These are phyloP conservation scores for Asclepias syriaca DNA, from an alignment of 257 asterid species.

Conservation along the genomic window DNA sequence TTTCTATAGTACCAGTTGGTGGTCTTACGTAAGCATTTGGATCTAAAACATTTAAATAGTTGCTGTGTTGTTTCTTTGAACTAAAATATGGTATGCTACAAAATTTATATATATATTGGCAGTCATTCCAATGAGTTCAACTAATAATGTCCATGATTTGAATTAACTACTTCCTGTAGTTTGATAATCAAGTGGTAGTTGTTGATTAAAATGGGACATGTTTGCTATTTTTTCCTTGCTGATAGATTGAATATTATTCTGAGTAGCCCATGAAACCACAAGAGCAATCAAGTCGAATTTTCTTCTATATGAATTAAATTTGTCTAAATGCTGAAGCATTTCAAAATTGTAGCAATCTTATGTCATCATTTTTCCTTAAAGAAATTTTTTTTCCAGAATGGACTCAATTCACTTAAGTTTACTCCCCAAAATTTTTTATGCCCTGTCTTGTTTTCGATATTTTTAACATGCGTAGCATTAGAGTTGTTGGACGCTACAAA, in stretches of 20 bases:
- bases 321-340: background rate
- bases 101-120: background rate
- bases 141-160: background rate
- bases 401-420: background rate
- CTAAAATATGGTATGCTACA: background rate
- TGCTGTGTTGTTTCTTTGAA: background rate
- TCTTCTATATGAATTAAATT: background rate
- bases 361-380: background rate
- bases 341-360: background rate
- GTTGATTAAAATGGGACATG: background rate
- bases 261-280: background rate
- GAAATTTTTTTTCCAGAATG: background rate
- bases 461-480: background rate
- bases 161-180: background rate
- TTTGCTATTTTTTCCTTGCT: background rate
- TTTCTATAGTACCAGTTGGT: background rate
- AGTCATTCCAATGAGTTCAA: background rate
- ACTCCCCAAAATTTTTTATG: background rate
- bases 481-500: background rate
- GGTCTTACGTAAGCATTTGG: background rate
- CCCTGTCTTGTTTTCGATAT: background rate
- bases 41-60: conserved; percentile 10
- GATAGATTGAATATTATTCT: background rate
- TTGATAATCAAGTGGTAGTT: background rate
- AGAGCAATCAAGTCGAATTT: background rate